Conservation (phyloP, 2,329 filamentous ascomycete genomes). For the Aspergillus sp. region DNA sequence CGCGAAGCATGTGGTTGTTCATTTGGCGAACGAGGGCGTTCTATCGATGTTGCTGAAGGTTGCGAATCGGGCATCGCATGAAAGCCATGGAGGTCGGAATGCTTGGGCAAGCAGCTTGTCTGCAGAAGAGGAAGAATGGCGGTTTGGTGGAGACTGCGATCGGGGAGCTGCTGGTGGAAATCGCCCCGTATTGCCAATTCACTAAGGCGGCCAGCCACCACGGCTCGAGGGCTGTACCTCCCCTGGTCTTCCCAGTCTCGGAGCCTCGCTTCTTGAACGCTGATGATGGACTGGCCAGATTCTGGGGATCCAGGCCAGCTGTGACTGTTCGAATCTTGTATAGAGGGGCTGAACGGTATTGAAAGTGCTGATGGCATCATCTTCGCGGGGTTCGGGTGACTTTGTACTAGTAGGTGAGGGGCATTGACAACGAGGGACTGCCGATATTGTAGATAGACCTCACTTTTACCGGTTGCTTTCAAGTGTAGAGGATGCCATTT, state of each 20-base stretch:
- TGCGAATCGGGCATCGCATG: conserved; percentile 28
- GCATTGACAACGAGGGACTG: conserved; percentile 24
- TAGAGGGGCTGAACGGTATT: conserved; percentile 35
- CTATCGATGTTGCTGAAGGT: conserved; percentile 8
- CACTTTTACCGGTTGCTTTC: conserved; percentile 15
- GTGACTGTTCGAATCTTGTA: conserved; percentile 37
- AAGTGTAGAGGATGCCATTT: conserved; percentile 18
- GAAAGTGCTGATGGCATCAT: conserved; percentile 34
- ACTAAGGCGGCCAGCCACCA: conserved; percentile 45
- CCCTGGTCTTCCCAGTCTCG: conserved; percentile 38
- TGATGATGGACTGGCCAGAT: conserved; percentile 36
- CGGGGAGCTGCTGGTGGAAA: conserved; percentile 22
- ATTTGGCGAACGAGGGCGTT: background rate
- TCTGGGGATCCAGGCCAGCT: conserved; percentile 39
- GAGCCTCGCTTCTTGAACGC: conserved; percentile 36
- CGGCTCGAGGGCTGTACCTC: conserved; percentile 44
- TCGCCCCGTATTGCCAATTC: conserved; percentile 46
- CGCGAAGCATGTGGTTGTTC: conserved; percentile 9
- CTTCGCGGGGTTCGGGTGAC: conserved; percentile 34
- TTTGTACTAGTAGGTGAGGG: conserved; percentile 25
- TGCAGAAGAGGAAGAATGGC: conserved; percentile 17
- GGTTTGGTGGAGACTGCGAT: conserved; percentile 19
- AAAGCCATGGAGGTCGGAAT: conserved; percentile 15
- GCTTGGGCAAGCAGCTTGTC: conserved; percentile 20
- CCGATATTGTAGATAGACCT: conserved; percentile 3